phyloP scores from a whole-genome alignment of 1,139 yeast genomes.

The Pichia sp. region DNA sequence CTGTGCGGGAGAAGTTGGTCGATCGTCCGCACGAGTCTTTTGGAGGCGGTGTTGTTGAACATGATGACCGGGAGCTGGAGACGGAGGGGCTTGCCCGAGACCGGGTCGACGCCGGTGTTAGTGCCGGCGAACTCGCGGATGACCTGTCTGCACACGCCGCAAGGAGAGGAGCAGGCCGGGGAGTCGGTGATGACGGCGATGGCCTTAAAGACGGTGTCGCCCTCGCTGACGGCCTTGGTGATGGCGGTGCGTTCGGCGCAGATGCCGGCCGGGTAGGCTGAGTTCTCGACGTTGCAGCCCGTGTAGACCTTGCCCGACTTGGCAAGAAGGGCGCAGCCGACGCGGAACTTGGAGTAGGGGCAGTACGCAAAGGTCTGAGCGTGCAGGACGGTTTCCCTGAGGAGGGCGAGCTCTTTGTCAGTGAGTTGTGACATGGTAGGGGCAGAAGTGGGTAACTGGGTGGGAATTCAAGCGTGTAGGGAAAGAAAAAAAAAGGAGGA shows the following conservation, averaged over 20 bases:
- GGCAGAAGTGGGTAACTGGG: too few species aligned
- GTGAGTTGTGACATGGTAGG: conserved; percentile 1
- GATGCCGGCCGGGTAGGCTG: conserved; percentile 77
- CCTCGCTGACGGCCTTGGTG: conserved; percentile 50
- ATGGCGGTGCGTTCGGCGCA: conserved; percentile 91
- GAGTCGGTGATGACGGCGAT: conserved; percentile 72
- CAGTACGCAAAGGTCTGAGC: conserved; percentile 60
- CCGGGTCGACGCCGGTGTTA: conserved; percentile 1
- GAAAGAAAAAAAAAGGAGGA: neutral
- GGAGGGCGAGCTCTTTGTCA: conserved; percentile 9
- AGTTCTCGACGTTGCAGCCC: conserved; percentile 93
- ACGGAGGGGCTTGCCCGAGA: conserved; percentile 25
- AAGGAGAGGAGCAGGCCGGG: conserved; percentile 65
- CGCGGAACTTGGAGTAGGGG: conserved; percentile 84
- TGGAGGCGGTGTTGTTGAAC: conserved; percentile 51
- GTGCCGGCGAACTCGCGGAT: conserved; percentile 62
- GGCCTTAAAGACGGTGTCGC: conserved; percentile 45
- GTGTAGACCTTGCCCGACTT: conserved; percentile 43
- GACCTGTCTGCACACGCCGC: conserved; percentile 92
- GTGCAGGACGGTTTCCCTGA: conserved; percentile 22
- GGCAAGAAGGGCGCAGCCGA: conserved; percentile 72
- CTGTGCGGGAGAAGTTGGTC: conserved; percentile 73
- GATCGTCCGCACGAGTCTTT: conserved; percentile 42
- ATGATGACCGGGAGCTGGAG: conserved; percentile 50
- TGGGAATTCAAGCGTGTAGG: too few species aligned